Conservation (phyloP, 2,329 filamentous ascomycete genomes). For the Diaporthe batatas region DNA sequence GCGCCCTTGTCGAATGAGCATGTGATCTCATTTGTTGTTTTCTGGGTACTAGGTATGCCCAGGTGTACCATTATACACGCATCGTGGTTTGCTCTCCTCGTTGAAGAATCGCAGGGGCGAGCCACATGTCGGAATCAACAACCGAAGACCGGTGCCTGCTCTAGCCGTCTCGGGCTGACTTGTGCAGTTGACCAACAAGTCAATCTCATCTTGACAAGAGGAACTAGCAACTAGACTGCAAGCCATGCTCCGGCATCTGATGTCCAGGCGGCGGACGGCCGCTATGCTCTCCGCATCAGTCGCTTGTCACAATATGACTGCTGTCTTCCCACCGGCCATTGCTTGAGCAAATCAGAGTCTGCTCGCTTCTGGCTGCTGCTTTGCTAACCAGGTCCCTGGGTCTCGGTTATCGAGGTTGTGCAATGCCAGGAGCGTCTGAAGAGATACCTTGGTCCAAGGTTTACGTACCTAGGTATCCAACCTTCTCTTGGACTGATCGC, state of each 20-base stretch:
- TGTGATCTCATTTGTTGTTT: background rate
- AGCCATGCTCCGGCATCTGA: background rate
- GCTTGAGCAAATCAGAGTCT: background rate
- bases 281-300: background rate
- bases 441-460: background rate
- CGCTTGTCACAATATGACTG: background rate
- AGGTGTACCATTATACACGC: too few relatives aligned
- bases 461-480: background rate
- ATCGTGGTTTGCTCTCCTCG: background rate
- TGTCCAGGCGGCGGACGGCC: background rate
- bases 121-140: background rate
- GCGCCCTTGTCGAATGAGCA: background rate
- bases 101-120: background rate
- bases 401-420: constrained; percentile 19
- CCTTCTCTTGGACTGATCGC: background rate
- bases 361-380: background rate
- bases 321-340: background rate
- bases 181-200: background rate
- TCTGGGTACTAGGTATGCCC: too few relatives aligned
- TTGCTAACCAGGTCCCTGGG: constrained; percentile 16
- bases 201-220: background rate
- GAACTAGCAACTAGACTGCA: background rate
- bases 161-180: too few relatives aligned
- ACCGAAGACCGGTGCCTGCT: background rate
- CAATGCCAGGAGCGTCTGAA: background rate